Evolutionary conservation across 495 filamentous ascomycete species (phyloP).

Genomic region (Xylaria intraflava): DNA sequence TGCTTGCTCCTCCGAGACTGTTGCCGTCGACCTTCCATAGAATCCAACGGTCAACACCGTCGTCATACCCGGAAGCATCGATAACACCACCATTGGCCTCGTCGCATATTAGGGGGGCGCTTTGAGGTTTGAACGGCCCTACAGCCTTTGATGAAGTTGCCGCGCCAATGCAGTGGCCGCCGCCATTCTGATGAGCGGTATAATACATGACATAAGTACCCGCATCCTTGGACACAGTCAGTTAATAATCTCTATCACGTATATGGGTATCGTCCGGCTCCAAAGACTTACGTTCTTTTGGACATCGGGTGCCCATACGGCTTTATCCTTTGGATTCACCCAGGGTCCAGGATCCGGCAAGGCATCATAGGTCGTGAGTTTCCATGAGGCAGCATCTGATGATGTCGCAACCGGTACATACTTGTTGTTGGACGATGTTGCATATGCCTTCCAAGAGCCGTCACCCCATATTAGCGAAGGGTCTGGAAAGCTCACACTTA

Average conservation of each 20-base stretch:
- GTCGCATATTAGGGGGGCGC: slow-evolving; percentile 41
- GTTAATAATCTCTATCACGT: background rate
- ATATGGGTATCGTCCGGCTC: background rate
- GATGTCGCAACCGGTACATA: slow-evolving; percentile 25
- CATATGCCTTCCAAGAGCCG: slow-evolving; percentile 28
- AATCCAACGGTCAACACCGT: slow-evolving; percentile 50
- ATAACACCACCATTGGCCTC: slow-evolving; percentile 47
- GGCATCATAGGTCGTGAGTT: slow-evolving; percentile 19
- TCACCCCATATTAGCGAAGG: slow-evolving; percentile 25
- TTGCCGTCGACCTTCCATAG: slow-evolving; percentile 57
- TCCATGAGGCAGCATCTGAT: slow-evolving; percentile 21
- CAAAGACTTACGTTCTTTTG: slow-evolving; percentile 23
- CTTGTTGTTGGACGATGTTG: slow-evolving; percentile 23
- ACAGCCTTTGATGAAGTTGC: slow-evolving; percentile 36
- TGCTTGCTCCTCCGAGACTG: slow-evolving; percentile 32
- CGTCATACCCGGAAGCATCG: slow-evolving; percentile 48
- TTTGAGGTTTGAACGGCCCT: slow-evolving; percentile 43
- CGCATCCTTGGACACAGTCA: slow-evolving; percentile 11
- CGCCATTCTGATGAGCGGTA: slow-evolving; percentile 35
- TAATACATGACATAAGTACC: slow-evolving; percentile 57
- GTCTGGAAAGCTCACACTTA: slow-evolving; percentile 28
- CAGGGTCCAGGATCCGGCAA: slow-evolving; percentile 23
- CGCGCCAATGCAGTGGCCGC: slow-evolving; percentile 47
- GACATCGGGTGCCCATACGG: slow-evolving; percentile 28
- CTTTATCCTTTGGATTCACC: slow-evolving; percentile 19